Conservation (phyloP, 73 alveolate genomes). For the Paramecium octaurelia region DNA sequence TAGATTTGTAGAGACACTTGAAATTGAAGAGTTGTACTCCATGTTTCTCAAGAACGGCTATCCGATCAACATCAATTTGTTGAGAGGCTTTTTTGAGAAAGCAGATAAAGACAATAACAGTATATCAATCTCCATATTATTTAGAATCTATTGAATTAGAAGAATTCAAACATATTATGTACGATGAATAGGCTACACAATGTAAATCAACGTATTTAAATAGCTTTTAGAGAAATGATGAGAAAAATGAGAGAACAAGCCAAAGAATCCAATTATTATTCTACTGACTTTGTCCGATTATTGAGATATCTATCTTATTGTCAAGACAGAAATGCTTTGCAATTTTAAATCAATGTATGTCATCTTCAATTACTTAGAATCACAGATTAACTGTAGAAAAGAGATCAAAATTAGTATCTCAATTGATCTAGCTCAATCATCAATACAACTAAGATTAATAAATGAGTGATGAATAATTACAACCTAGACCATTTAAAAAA, state of each 20-base stretch:
- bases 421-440: not conserved
- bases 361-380: not conserved
- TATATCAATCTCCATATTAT: not conserved
- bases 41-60: slow-evolving; percentile 43
- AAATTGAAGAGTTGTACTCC: not conserved
- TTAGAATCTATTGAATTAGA: slow-evolving; percentile 27
- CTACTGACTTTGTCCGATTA: slow-evolving; percentile 35
- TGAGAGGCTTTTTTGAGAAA: slow-evolving; percentile 9
- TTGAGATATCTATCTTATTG: slow-evolving; percentile 29
- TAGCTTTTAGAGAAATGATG: slow-evolving; percentile 46
- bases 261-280: slow-evolving; percentile 13
- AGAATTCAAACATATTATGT: not conserved
- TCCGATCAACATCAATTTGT: not conserved
- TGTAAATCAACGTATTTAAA: not conserved
- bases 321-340: not conserved
- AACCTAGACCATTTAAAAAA: not conserved
- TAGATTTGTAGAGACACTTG: not conserved
- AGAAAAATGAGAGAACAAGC: slow-evolving; percentile 8
- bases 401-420: slow-evolving; percentile 6
- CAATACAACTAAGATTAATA: not conserved
- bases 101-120: slow-evolving; percentile 48
- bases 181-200: slow-evolving; percentile 40
- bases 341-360: not conserved
- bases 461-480: not conserved
- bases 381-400: slow-evolving; percentile 16